phyloP scores from a whole-genome alignment of 306 rosid genomes.

The Bauhinia variegata region DNA sequence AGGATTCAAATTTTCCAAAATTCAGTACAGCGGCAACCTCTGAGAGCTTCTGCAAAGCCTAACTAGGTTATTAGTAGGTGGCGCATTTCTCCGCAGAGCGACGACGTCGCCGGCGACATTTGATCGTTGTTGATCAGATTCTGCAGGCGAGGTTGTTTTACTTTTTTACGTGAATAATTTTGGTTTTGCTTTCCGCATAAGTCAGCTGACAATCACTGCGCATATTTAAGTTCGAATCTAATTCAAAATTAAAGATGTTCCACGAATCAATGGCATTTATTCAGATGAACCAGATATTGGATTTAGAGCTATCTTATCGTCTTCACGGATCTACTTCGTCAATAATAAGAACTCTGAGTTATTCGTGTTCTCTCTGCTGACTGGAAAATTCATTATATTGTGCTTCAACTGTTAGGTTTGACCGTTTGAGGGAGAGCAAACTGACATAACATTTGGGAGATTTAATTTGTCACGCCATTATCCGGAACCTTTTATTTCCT shows the following conservation, averaged over 20 bases:
- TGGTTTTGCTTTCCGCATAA: background rate
- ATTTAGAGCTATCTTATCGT: background rate
- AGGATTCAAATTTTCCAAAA: background rate
- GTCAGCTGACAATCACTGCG: background rate
- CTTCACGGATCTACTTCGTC: background rate
- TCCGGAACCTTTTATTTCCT: constrained; percentile 24
- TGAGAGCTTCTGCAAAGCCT: background rate
- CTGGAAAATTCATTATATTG: background rate
- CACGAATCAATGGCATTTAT: no score
- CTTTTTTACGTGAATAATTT: background rate
- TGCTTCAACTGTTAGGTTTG: constrained; percentile 37
- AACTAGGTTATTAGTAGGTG: background rate
- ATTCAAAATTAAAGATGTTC: no score
- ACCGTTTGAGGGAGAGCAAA: constrained; percentile 31
- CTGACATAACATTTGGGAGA: constrained; percentile 24
- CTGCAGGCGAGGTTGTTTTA: background rate
- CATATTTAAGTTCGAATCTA: no score
- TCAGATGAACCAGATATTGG: no score
- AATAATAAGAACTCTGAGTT: background rate
- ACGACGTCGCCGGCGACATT: background rate
- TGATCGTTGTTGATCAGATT: background rate
- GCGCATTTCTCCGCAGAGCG: background rate
- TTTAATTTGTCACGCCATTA: constrained; percentile 1
- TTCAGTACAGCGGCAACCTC: background rate
- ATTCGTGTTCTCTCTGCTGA: background rate